Percentiles rank a stretch among this genome's conserved stretches.
These are phyloP conservation scores for Apiospora rasikravindrae DNA, from an alignment of 2,329 filamentous ascomycete species.

Conservation along the genomic window DNA sequence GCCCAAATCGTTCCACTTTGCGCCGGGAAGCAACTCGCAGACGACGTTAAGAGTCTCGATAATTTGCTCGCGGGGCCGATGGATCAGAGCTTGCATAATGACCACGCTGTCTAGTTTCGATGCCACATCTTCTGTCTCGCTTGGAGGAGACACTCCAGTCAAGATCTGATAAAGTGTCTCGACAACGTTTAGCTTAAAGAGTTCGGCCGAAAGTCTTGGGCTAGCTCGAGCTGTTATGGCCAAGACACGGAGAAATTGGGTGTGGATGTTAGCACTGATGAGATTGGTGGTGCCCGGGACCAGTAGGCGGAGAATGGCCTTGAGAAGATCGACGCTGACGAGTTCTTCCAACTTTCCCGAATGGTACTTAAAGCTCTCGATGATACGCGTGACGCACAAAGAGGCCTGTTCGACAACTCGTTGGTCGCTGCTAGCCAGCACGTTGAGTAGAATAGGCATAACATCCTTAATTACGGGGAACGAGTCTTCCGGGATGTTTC, in stretches of 20 bases:
- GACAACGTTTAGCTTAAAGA: conserved; percentile 95
- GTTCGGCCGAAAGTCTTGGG: conserved; percentile 82
- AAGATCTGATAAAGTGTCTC: conserved; percentile 97
- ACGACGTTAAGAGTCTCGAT: conserved; percentile 98
- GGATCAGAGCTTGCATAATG: conserved; percentile 98
- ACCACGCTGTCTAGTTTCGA: conserved; percentile 94
- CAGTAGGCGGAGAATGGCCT: conserved; percentile 83
- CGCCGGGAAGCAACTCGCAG: conserved; percentile 85
- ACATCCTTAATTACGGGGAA: conserved; percentile 92
- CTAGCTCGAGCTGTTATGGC: conserved; percentile 91
- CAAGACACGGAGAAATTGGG: conserved; percentile 90
- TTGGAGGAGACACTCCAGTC: conserved; percentile 91
- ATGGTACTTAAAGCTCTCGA: conserved; percentile 94
- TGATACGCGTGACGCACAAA: conserved; percentile 91
- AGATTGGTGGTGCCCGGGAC: conserved; percentile 94
- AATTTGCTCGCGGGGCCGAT: conserved; percentile 92
- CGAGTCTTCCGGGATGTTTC: conserved; percentile 92
- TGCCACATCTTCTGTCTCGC: conserved; percentile 75
- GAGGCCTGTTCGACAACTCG: conserved; percentile 97
- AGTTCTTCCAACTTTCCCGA: conserved; percentile 89
- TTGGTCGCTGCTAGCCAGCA: conserved; percentile 90
- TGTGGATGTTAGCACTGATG: conserved; percentile 93
- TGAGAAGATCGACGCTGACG: conserved; percentile 85
- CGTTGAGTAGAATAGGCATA: conserved; percentile 93
- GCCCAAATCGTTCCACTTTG: conserved; percentile 62